phyloP scores from a whole-genome alignment of 2,329 filamentous ascomycete genomes.

The Scopulariopsis brevicaulis region DNA sequence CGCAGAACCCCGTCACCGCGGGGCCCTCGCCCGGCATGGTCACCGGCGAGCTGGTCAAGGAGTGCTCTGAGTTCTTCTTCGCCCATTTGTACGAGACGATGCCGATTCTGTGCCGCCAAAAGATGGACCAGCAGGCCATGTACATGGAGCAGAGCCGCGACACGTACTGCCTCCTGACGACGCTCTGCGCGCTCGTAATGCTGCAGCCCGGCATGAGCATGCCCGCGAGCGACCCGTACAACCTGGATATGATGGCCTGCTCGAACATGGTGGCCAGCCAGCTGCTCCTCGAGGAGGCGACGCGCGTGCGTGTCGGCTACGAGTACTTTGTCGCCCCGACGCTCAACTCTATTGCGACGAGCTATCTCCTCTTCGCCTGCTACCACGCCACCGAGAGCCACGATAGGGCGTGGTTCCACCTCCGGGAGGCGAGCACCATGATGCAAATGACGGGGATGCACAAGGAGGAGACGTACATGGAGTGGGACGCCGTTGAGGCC shows the following conservation, averaged over 20 bases:
- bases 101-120: slow-evolving; percentile 48
- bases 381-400: slow-evolving; percentile 62
- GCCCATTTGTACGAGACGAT: slow-evolving; percentile 52
- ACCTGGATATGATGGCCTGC: slow-evolving; percentile 43
- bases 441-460: slow-evolving; percentile 48
- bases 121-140: slow-evolving; percentile 44
- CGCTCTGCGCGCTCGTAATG: slow-evolving; percentile 57
- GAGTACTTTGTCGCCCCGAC: slow-evolving; percentile 47
- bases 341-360: slow-evolving; percentile 54
- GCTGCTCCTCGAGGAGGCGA: slow-evolving; percentile 54
- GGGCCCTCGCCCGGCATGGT: slow-evolving; percentile 48
- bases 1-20: slow-evolving; percentile 15
- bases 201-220: slow-evolving; percentile 57
- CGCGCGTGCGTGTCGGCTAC: slow-evolving; percentile 51
- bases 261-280: slow-evolving; percentile 53
- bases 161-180: slow-evolving; percentile 51
- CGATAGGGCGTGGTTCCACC: slow-evolving; percentile 67
- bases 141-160: slow-evolving; percentile 53
- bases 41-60: slow-evolving; percentile 50
- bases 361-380: slow-evolving; percentile 67
- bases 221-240: slow-evolving; percentile 43
- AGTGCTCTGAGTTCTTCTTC: slow-evolving; percentile 59
- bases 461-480: slow-evolving; percentile 50
- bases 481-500: slow-evolving; percentile 46
- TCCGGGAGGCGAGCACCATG: slow-evolving; percentile 67